phyloP scores from a whole-genome alignment of 2,329 filamentous ascomycete genomes.

The Escovopsis sp. region DNA sequence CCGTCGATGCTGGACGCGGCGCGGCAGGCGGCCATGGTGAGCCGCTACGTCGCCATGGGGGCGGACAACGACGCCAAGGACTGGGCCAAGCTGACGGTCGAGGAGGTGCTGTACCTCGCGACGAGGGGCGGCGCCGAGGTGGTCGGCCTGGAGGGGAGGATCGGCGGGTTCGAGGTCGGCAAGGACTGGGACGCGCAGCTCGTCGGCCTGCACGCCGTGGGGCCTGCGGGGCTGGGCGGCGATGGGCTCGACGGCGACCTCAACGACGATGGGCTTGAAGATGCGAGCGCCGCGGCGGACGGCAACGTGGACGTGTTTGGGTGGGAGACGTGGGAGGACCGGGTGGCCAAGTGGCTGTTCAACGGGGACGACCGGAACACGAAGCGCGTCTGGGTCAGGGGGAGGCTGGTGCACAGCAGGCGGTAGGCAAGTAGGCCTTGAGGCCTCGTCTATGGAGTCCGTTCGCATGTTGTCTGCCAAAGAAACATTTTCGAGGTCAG shows the following conservation, averaged over 20 bases:
- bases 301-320: conserved; percentile 80
- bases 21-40: conserved; percentile 66
- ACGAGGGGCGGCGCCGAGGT: conserved; percentile 79
- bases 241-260: conserved; percentile 11
- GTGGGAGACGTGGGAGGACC: conserved; percentile 78
- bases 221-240: conserved; percentile 22
- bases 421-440: conserved; percentile 19
- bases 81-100: conserved; percentile 56
- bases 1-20: conserved; percentile 71
- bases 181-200: conserved; percentile 89
- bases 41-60: conserved; percentile 51
- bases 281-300: conserved; percentile 15
- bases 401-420: conserved; percentile 57
- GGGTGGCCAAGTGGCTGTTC: conserved; percentile 86
- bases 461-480: too few relatives aligned
- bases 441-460: too few relatives aligned
- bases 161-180: conserved; percentile 74
- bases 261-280: conserved; percentile 5
- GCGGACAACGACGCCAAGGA: conserved; percentile 22
- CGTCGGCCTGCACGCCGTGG: conserved; percentile 44
- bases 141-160: conserved; percentile 52
- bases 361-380: conserved; percentile 89
- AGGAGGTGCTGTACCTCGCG: conserved; percentile 74
- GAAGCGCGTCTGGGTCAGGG: conserved; percentile 75
- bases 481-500: too few relatives aligned